These are phyloP conservation scores for Pseudozyma sp. DNA, from an alignment of 1,284 basidiomycete genomes.

Conservation along the genomic window DNA sequence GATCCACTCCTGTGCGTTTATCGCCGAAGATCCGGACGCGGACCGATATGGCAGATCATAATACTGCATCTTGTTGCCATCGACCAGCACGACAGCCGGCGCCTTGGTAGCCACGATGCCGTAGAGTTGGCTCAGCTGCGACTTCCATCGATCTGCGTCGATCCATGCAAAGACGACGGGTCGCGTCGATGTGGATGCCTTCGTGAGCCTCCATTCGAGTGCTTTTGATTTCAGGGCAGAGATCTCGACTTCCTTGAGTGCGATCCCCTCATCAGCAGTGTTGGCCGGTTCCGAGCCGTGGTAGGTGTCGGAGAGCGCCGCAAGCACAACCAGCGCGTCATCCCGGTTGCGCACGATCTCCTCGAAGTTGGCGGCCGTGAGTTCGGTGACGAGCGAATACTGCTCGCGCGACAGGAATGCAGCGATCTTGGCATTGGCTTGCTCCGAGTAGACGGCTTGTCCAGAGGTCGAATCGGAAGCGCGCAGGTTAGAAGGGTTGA, in stretches of 20 bases:
- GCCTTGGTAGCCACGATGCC: slow-evolving; percentile 28
- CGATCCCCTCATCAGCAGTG: slow-evolving; percentile 26
- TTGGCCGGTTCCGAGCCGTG: slow-evolving; percentile 28
- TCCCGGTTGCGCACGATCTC: slow-evolving; percentile 53
- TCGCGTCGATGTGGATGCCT: slow-evolving; percentile 5
- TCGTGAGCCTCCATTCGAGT: slow-evolving; percentile 39
- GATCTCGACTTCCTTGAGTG: slow-evolving; percentile 50
- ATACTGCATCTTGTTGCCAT: slow-evolving; percentile 50
- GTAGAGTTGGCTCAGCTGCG: slow-evolving; percentile 53
- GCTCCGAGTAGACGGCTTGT: slow-evolving; percentile 17
- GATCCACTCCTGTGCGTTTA: slow-evolving; percentile 33
- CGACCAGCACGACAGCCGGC: slow-evolving; percentile 51
- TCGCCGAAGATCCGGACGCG: background rate
- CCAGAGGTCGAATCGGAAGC: slow-evolving; percentile 7
- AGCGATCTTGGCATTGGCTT: slow-evolving; percentile 20
- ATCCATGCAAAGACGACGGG: slow-evolving; percentile 63
- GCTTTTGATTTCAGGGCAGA: slow-evolving; percentile 43
- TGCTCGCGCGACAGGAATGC: slow-evolving; percentile 54
- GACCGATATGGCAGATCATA: slow-evolving; percentile 33
- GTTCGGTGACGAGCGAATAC: slow-evolving; percentile 54
- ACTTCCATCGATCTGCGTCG: slow-evolving; percentile 61
- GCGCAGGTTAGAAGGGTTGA: slow-evolving; percentile 35
- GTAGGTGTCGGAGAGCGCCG: slow-evolving; percentile 53
- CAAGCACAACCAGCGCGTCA: slow-evolving; percentile 56
- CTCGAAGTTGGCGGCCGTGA: slow-evolving; percentile 55